Evolutionary conservation across 2,329 filamentous ascomycete genomes (phyloP).

Genomic region (Coniella lustricola): DNA sequence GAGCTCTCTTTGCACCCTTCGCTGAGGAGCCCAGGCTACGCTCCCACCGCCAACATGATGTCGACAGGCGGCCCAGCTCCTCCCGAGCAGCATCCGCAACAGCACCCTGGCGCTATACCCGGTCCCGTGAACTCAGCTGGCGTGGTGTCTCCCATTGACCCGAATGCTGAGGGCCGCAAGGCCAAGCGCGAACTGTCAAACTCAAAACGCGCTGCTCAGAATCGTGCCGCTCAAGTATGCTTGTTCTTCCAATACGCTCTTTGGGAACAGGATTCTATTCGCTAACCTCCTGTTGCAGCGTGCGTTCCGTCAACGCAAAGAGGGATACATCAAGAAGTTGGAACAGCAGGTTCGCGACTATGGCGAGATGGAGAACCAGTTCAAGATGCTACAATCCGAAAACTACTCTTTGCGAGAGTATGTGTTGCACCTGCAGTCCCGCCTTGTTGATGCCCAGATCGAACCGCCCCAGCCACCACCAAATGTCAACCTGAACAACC

Average conservation of each 20-base stretch:
- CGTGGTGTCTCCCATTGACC: constrained; percentile 17
- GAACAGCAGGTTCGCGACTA: constrained; percentile 88
- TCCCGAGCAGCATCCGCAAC: constrained; percentile 19
- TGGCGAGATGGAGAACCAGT: constrained; percentile 65
- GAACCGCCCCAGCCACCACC: constrained; percentile 79
- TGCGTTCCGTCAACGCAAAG: constrained; percentile 94
- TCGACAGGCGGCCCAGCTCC: constrained; percentile 20
- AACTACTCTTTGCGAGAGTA: constrained; percentile 91
- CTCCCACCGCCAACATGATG: constrained; percentile 28
- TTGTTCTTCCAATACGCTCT: constrained; percentile 3
- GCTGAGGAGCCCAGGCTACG: constrained; percentile 29
- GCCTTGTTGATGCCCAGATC: constrained; percentile 73
- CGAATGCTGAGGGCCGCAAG: constrained; percentile 54
- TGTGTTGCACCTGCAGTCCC: constrained; percentile 81
- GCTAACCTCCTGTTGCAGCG: constrained; percentile 51
- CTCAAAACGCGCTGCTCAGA: constrained; percentile 93
- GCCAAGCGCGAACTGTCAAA: constrained; percentile 88
- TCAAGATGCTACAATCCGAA: constrained; percentile 76
- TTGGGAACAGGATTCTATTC: constrained; percentile 10
- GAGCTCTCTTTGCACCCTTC: constrained; percentile 44
- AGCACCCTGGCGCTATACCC: constrained; percentile 23
- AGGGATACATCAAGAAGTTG: constrained; percentile 95
- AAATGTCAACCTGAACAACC: constrained; percentile 67
- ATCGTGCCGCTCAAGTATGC: constrained; percentile 89
- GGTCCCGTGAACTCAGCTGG: constrained; percentile 24